These are phyloP conservation scores for Lupinus albus DNA, from an alignment of 306 rosid species.

Conservation along the genomic window DNA sequence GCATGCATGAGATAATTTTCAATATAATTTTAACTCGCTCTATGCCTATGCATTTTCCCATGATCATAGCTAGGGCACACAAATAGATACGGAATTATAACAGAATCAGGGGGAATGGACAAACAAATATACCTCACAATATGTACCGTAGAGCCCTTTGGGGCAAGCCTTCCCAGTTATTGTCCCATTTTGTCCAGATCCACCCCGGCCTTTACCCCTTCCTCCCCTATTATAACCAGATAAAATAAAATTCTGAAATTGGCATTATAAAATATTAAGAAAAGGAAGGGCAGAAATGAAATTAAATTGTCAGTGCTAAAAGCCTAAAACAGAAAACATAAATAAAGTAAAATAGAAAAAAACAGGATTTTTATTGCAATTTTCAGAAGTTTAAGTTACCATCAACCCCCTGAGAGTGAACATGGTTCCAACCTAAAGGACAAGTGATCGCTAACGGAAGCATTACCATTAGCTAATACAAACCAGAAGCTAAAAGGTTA, in stretches of 20 bases:
- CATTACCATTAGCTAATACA: constrained; percentile 2
- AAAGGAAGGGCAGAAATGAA: constrained; percentile 26
- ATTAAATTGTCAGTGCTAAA: not conserved
- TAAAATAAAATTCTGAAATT: constrained; percentile 9
- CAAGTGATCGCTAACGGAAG: constrained; percentile 6
- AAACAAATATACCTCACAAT: constrained; percentile 68
- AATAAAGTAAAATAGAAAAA: constrained; percentile 2
- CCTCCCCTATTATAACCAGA: constrained; percentile 76
- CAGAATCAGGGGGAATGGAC: not conserved
- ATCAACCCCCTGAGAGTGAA: not conserved
- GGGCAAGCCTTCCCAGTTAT: constrained; percentile 88
- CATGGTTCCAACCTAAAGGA: constrained; percentile 6
- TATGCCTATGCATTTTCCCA: not conserved
- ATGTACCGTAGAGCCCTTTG: constrained; percentile 83
- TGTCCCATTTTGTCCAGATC: constrained; percentile 79
- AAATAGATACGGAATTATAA: constrained; percentile 13
- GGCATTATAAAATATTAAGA: constrained; percentile 9
- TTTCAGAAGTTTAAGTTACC: constrained; percentile 12
- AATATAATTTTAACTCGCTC: too few species aligned
- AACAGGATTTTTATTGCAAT: not conserved
- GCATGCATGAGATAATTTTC: too few species aligned
- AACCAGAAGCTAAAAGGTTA: not conserved
- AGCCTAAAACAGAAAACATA: not conserved
- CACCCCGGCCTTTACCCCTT: constrained; percentile 60
- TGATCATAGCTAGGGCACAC: constrained; percentile 3